phyloP scores from a whole-genome alignment of 305 asterid genomes.

The Fraxinus angustifolia region DNA sequence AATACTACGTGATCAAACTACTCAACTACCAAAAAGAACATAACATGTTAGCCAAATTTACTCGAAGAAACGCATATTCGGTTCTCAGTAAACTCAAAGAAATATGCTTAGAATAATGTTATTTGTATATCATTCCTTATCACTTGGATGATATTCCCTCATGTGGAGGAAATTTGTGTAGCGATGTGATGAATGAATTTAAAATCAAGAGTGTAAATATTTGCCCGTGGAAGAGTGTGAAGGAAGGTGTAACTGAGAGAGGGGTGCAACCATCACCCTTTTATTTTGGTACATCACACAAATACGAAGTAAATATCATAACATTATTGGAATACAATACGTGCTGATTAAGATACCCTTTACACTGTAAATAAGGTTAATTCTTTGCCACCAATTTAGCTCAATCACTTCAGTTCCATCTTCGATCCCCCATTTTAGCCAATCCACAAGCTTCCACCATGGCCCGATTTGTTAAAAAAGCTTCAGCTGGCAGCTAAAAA shows the following conservation, averaged over 20 bases:
- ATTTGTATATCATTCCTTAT: not conserved
- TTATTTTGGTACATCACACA: not conserved
- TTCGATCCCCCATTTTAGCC: not conserved
- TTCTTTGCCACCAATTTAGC: slow-evolving; percentile 8
- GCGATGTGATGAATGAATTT: not conserved
- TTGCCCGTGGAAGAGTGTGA: not conserved
- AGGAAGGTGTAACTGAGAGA: not conserved
- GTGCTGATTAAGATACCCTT: slow-evolving; percentile 5
- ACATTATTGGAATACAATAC: not conserved
- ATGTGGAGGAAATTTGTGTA: not conserved
- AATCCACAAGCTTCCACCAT: not conserved
- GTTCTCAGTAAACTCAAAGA: not conserved
- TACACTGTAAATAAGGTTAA: not conserved
- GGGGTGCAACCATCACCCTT: not conserved
- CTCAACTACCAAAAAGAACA: not conserved
- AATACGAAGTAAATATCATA: not conserved
- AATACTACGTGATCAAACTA: not conserved
- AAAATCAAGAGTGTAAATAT: too few relatives aligned
- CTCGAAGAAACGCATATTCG: not conserved
- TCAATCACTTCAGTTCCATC: slow-evolving; percentile 16
- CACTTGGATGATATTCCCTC: not conserved
- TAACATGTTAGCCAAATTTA: not conserved
- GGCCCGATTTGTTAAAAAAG: slow-evolving; percentile 17
- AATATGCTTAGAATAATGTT: not conserved
- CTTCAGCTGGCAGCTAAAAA: slow-evolving; percentile 14